phyloP scores from a whole-genome alignment of 2,329 filamentous ascomycete genomes.

The Fusarium staphyleae region DNA sequence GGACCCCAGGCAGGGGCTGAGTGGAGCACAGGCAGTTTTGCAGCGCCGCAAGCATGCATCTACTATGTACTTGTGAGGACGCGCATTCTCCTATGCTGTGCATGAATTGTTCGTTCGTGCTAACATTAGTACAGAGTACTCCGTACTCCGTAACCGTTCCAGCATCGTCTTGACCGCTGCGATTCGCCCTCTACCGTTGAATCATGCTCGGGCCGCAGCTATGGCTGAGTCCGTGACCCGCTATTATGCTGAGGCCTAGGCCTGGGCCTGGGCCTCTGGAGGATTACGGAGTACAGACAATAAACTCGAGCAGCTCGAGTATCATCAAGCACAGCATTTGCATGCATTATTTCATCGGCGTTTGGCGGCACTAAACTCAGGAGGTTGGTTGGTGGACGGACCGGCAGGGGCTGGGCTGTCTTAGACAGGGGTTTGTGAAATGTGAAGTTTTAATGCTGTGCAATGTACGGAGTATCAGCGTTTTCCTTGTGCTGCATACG shows the following conservation, averaged over 20 bases:
- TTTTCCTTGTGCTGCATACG: neutral
- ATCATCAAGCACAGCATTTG: neutral
- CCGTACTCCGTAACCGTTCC: too few species aligned
- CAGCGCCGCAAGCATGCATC: neutral
- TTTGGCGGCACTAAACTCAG: constrained; percentile 24
- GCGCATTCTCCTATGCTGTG: neutral
- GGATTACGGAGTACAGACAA: constrained; percentile 10
- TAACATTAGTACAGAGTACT: too few species aligned
- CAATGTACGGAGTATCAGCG: neutral
- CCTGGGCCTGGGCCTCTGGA: constrained; percentile 2
- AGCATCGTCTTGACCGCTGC: constrained; percentile 6
- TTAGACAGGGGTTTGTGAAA: constrained; percentile 1
- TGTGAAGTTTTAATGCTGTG: neutral
- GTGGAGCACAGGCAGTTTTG: constrained; percentile 3
- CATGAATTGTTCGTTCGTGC: constrained; percentile 3
- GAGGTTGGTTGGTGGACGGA: constrained; percentile 21
- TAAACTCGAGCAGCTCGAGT: constrained; percentile 1
- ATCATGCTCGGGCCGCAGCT: constrained; percentile 23
- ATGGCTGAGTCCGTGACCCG: constrained; percentile 5
- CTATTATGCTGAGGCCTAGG: neutral
- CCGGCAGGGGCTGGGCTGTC: constrained; percentile 15
- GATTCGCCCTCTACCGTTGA: constrained; percentile 6
- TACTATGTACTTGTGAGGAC: neutral
- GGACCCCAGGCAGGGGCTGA: neutral
- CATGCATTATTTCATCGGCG: constrained; percentile 10